phyloP scores from a whole-genome alignment of 306 rosid genomes.

The Acacia acuminata region DNA sequence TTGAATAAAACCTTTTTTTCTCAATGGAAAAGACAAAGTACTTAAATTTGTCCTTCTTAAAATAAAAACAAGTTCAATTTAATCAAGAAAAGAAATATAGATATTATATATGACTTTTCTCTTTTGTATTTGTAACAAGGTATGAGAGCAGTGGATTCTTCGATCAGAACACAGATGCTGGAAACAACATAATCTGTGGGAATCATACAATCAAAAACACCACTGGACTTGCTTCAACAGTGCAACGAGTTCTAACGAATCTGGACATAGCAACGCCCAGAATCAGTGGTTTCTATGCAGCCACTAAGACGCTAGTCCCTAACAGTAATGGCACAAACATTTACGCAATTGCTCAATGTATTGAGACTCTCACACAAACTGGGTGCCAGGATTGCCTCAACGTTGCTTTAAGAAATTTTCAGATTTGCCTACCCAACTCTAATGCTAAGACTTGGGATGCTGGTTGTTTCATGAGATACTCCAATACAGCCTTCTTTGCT shows the following conservation, averaged over 20 bases:
- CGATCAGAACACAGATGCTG: constrained; percentile 36
- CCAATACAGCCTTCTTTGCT: constrained; percentile 51
- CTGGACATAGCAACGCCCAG: constrained; percentile 38
- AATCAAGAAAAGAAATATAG: too few relatives aligned
- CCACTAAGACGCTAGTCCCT: constrained; percentile 30
- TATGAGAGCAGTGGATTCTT: constrained; percentile 38
- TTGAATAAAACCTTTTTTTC: too few relatives aligned
- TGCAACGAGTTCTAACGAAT: constrained; percentile 21
- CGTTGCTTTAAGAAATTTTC: constrained; percentile 38
- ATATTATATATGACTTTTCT: too few relatives aligned
- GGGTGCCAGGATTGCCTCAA: constrained; percentile 48
- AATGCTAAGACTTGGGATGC: constrained; percentile 61
- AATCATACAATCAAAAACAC: neutral
- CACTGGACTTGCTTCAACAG: neutral
- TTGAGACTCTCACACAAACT: constrained; percentile 36
- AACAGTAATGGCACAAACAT: constrained; percentile 29
- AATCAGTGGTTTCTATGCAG: constrained; percentile 52
- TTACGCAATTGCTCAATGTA: constrained; percentile 68
- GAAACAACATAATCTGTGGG: constrained; percentile 41
- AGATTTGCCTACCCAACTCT: constrained; percentile 45
- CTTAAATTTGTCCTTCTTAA: too few relatives aligned
- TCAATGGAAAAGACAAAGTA: too few relatives aligned
- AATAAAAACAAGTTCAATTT: too few relatives aligned
- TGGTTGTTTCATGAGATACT: constrained; percentile 67
- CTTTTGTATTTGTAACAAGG: neutral